Evolutionary conservation across 208 protist genomes (phyloP), one percentile per base, ranked within the genome.

Genomic region (Leishmania aethiopica): DNA sequence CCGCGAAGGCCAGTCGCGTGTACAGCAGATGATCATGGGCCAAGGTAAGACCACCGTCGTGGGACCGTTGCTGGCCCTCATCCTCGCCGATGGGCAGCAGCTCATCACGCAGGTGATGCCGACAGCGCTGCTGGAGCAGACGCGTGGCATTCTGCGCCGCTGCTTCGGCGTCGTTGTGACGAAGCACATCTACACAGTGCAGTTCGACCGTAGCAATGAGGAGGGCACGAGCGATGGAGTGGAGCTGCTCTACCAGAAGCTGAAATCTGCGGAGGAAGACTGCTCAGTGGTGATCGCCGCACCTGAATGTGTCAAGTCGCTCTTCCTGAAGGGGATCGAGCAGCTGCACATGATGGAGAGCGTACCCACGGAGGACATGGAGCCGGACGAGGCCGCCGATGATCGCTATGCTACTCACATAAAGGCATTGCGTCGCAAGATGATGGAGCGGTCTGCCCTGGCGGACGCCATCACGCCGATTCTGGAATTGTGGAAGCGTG

Each of bases 21-120:
- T 99, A 72, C 94, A 98, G 88, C 96, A 99, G 87, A 97, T 99
- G 95, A 98, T 99, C 81, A 99, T 99, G 98, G 98, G 98, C 35
- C 91, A 98, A 60, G 98, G 98, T 78, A 99, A 99, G 89, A 99
- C 98, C 19, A 98, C 95, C 3, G 97, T 99, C 1, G 93, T 99
- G 32, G 93, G 88, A 0, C 98, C 98, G 10, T 81, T 99, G 76
- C 91, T 99, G 40, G 94, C 95, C 32, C 91, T 99, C 32, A 98
- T 99, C 59, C 93, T 99, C 60, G 95, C 95, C 37, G 96, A 99
- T 83, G 96, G 96, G n/a, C 80, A 91, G 79, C 88, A 90, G 78
- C 92, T 99, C n/a, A 95, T 98, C 32, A 94, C 88, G 22, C 96
- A 98, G 81, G 96, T 98, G 66, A 96, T 99, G 87, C 98, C 98